These are phyloP conservation scores for Lodderomyces orthopsilosis DNA, from an alignment of 1,139 yeast species.

Conservation along the genomic window DNA sequence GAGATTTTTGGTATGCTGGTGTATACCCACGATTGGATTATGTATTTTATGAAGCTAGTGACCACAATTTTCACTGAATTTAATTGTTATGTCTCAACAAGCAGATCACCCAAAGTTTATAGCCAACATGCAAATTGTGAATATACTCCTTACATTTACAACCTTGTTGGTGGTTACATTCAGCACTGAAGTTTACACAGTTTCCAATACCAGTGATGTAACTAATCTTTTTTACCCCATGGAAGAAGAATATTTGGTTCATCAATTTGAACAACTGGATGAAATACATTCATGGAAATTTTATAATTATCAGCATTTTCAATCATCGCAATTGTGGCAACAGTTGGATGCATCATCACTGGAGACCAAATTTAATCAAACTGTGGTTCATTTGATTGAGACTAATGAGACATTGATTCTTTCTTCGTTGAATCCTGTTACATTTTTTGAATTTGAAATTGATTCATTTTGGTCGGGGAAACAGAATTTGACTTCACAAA, in stretches of 20 bases:
- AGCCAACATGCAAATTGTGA: neutral
- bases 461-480: neutral
- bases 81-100: neutral
- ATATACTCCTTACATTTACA: neutral
- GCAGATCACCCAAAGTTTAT: neutral
- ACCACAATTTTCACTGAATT: neutral
- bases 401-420: conserved; percentile 1
- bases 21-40: neutral
- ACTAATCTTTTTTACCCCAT: neutral
- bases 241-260: conserved; percentile 2
- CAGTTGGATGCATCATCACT: neutral
- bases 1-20: neutral
- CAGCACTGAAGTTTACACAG: neutral
- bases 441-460: conserved; percentile 2
- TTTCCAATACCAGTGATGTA: neutral
- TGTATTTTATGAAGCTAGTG: neutral
- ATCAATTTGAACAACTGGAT: conserved; percentile 2
- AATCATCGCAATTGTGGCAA: conserved; percentile 5
- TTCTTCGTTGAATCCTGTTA: conserved; percentile 2
- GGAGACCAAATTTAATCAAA: neutral
- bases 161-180: neutral
- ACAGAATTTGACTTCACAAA: neutral
- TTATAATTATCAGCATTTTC: conserved; percentile 1
- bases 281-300: conserved; percentile 4
- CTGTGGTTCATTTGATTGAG: conserved; percentile 1